These are phyloP conservation scores for Edaphochlamys debaryana DNA, from an alignment of 139 green algal species.

Conservation along the genomic window DNA sequence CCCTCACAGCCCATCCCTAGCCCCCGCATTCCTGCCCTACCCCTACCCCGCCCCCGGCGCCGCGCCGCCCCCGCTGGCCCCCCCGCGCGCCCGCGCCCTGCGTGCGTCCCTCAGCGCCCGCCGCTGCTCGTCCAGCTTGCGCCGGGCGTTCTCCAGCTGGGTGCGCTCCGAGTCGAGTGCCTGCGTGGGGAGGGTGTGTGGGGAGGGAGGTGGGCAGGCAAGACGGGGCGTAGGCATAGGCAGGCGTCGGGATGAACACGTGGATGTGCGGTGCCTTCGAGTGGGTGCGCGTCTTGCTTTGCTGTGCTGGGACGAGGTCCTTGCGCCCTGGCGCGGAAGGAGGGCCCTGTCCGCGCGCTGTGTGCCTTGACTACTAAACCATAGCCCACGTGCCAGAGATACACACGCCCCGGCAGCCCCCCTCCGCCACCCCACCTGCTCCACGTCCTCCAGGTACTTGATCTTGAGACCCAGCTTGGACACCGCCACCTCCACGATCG, in stretches of 20 bases:
- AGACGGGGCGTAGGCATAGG: neutral
- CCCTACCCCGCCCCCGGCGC: no score
- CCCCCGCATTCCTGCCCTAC: no score
- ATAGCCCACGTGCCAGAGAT: neutral
- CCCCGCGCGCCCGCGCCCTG: no score
- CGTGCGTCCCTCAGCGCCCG: no score
- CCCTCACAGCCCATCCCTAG: no score
- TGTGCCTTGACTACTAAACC: neutral
- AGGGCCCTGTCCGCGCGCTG: no score
- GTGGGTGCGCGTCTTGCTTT: no score
- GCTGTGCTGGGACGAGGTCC: neutral
- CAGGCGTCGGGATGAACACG: no score
- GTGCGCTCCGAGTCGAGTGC: slow-evolving; percentile 17
- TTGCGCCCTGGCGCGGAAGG: no score
- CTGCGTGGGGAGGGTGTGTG: neutral
- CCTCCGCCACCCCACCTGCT: slow-evolving; percentile 26
- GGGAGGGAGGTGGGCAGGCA: neutral
- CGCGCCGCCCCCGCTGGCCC: no score
- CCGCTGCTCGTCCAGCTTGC: slow-evolving; percentile 24
- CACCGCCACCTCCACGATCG: slow-evolving; percentile 70
- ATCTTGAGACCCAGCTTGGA: slow-evolving; percentile 68
- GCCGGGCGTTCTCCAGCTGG: slow-evolving; percentile 22
- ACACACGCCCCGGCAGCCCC: neutral
- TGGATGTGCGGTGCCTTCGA: no score
- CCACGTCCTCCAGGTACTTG: slow-evolving; percentile 60